These are phyloP conservation scores for Neurospora sp. DNA, from an alignment of 2,329 filamentous ascomycete species.

Conservation along the genomic window DNA sequence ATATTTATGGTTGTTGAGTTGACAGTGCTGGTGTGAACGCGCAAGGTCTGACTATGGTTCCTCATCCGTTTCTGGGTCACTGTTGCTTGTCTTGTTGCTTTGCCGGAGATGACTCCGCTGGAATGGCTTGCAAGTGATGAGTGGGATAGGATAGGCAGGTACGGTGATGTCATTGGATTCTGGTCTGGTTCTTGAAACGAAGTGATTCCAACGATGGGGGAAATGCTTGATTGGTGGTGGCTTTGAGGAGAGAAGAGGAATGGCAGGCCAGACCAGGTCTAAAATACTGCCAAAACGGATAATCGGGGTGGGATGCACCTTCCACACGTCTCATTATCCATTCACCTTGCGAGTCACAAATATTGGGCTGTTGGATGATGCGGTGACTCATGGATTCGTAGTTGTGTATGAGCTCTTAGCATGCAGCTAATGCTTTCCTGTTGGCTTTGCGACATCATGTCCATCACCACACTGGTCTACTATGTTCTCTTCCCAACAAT, in stretches of 20 bases:
- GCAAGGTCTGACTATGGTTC: not conserved
- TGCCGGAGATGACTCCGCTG: not conserved
- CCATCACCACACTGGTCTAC: not conserved
- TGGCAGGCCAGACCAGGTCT: not conserved
- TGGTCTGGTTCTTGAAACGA: not conserved
- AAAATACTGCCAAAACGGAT: not conserved
- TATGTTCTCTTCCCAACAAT: not conserved
- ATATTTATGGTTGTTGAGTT: not conserved
- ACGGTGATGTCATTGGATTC: not conserved
- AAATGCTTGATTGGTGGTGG: not conserved
- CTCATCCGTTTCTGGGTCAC: not conserved
- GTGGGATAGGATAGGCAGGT: not conserved
- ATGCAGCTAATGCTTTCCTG: not conserved
- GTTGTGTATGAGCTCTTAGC: not conserved
- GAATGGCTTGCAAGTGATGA: not conserved
- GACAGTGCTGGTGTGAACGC: not conserved
- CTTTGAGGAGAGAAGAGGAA: not conserved
- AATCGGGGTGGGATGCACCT: not conserved
- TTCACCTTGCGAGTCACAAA: not conserved
- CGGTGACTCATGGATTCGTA: not conserved
- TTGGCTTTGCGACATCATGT: not conserved
- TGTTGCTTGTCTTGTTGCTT: not conserved
- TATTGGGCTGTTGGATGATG: not conserved
- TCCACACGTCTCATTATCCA: not conserved
- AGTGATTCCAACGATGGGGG: not conserved